phyloP scores from a whole-genome alignment of 2,329 filamentous ascomycete genomes.

The Neurospora sp. region DNA sequence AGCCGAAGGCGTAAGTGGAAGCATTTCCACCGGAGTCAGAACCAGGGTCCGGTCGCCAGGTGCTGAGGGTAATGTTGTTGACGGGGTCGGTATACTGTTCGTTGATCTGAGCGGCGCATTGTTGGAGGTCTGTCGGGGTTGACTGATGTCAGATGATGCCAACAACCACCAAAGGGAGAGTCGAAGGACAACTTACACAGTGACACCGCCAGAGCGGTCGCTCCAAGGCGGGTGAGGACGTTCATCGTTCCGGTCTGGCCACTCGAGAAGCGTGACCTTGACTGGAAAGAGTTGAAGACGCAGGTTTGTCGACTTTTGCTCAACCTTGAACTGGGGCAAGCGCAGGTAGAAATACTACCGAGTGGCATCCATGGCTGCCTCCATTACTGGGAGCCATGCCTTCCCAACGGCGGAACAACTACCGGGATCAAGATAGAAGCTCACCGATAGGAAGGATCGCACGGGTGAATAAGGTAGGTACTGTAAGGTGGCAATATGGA shows the following conservation, averaged over 20 bases:
- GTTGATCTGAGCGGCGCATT: constrained; percentile 13
- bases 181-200: constrained; percentile 13
- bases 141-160: constrained; percentile 4
- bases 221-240: constrained; percentile 15
- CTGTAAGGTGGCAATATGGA: too few species aligned
- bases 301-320: constrained; percentile 8
- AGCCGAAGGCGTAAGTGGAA: constrained; percentile 31
- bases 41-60: constrained; percentile 9
- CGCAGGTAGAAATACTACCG: constrained; percentile 12
- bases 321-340: background rate
- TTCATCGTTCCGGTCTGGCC: constrained; percentile 14
- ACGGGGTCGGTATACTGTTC: constrained; percentile 14
- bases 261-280: background rate
- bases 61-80: constrained; percentile 17
- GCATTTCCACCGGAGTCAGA: constrained; percentile 5
- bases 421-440: background rate
- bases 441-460: constrained; percentile 17
- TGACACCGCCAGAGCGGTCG: constrained; percentile 15
- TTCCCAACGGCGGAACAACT: constrained; percentile 8
- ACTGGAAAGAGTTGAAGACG: constrained; percentile 8
- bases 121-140: constrained; percentile 10
- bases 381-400: background rate
- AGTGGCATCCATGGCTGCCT: background rate
- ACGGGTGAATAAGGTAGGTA: constrained; percentile 8
- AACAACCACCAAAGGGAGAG: background rate